Evolutionary conservation across 2,329 filamentous ascomycete genomes (phyloP).

Genomic region (Colletotrichum orbiculare): DNA sequence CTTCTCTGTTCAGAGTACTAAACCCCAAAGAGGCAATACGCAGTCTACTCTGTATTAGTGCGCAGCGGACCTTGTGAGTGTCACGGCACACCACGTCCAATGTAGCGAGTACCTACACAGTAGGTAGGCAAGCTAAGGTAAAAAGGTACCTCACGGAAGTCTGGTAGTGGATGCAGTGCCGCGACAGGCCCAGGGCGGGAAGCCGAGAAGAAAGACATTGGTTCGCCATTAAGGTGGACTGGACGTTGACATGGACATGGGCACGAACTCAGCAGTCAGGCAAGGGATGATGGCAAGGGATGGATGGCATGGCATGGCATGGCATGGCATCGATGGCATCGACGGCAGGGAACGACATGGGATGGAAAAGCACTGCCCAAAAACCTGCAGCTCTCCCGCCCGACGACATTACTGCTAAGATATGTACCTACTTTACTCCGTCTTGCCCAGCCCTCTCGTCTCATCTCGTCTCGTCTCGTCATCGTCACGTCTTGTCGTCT

Average conservation of each 20-base stretch:
- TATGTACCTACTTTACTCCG: neutral
- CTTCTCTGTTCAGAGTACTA: too few species aligned
- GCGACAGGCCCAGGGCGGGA: neutral
- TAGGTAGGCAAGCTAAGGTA: neutral
- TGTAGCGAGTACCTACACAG: neutral
- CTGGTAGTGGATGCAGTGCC: neutral
- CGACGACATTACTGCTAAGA: slow-evolving; percentile 9
- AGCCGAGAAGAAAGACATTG: neutral
- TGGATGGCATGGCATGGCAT: slow-evolving; percentile 8
- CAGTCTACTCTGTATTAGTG: too few species aligned
- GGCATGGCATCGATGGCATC: neutral
- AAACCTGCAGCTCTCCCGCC: slow-evolving; percentile 32
- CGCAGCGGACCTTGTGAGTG: too few species aligned
- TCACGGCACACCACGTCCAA: too few species aligned
- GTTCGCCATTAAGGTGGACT: too few species aligned
- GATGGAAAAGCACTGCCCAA: slow-evolving; percentile 29
- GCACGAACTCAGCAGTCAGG: too few species aligned
- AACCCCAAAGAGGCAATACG: too few species aligned
- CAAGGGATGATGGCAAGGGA: slow-evolving; percentile 16
- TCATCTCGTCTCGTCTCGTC: neutral
- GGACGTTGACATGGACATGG: too few species aligned
- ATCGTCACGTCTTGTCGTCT: neutral
- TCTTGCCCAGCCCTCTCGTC: neutral
- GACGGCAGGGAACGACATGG: neutral
- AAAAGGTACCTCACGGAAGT: neutral